Conservation (phyloP, 768 basidiomycete genomes). For the Hericium alpestre region DNA sequence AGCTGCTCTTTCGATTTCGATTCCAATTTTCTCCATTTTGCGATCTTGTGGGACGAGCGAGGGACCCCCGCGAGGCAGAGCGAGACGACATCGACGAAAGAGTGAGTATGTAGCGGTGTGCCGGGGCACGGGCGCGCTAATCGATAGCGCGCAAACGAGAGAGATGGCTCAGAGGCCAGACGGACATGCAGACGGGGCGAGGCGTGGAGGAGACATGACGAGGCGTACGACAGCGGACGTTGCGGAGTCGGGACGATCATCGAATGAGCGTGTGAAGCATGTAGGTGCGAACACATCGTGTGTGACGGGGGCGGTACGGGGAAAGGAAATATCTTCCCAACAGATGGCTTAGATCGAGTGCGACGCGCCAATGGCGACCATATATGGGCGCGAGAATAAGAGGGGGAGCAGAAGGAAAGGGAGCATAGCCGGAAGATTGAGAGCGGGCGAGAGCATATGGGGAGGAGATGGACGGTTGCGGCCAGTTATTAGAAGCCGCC, state of each 20-base stretch:
- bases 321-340: background rate
- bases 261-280: background rate
- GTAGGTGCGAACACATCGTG: background rate
- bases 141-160: background rate
- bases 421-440: no score
- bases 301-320: background rate
- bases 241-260: background rate
- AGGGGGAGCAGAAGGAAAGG: no score
- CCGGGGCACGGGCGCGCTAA: background rate
- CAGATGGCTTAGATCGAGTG: background rate
- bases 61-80: background rate
- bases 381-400: background rate
- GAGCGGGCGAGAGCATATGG: background rate
- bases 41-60: background rate
- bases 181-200: background rate
- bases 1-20: background rate
- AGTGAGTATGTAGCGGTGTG: background rate
- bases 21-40: background rate
- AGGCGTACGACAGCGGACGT: background rate
- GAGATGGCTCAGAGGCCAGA: background rate
- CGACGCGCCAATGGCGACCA: background rate
- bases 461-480: background rate
- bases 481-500: constrained; percentile 2
- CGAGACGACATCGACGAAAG: background rate
- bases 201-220: background rate